These are phyloP conservation scores for Cairneyella variabilis DNA, from an alignment of 495 filamentous ascomycete species.

Conservation along the genomic window DNA sequence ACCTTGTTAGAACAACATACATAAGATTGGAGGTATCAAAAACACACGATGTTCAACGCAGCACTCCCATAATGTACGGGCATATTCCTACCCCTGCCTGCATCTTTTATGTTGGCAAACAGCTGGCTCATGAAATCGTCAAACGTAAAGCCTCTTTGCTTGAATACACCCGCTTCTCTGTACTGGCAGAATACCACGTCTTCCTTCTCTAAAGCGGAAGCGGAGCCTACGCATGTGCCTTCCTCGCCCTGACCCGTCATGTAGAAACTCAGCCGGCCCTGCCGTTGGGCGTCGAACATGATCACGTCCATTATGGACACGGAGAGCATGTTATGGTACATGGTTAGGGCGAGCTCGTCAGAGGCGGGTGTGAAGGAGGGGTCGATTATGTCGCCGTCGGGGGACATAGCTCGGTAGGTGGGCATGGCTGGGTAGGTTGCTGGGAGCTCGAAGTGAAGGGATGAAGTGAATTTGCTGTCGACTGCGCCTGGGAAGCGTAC, in stretches of 20 bases:
- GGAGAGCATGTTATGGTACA: constrained; percentile 56
- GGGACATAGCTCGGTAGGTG: constrained; percentile 61
- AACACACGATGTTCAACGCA: constrained; percentile 71
- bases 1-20: constrained; percentile 5
- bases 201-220: constrained; percentile 71
- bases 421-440: constrained; percentile 62
- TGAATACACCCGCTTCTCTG: constrained; percentile 85
- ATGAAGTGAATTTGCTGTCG: constrained; percentile 82
- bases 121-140: constrained; percentile 92
- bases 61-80: constrained; percentile 91
- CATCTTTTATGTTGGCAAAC: constrained; percentile 83
- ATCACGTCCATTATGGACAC: constrained; percentile 92
- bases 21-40: background rate
- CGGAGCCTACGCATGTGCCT: constrained; percentile 84
- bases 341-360: constrained; percentile 39
- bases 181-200: constrained; percentile 96
- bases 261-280: constrained; percentile 80
- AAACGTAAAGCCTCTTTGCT: constrained; percentile 83
- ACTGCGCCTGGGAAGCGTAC: constrained; percentile 95
- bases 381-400: constrained; percentile 68
- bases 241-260: constrained; percentile 98
- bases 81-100: constrained; percentile 88
- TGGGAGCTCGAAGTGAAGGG: constrained; percentile 71
- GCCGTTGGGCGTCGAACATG: constrained; percentile 83
- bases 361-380: constrained; percentile 70